Percentiles rank a stretch among this genome's conserved stretches.
These are phyloP conservation scores for Dothideomycetes sp. DNA, from an alignment of 2,329 filamentous ascomycete species.

Conservation along the genomic window DNA sequence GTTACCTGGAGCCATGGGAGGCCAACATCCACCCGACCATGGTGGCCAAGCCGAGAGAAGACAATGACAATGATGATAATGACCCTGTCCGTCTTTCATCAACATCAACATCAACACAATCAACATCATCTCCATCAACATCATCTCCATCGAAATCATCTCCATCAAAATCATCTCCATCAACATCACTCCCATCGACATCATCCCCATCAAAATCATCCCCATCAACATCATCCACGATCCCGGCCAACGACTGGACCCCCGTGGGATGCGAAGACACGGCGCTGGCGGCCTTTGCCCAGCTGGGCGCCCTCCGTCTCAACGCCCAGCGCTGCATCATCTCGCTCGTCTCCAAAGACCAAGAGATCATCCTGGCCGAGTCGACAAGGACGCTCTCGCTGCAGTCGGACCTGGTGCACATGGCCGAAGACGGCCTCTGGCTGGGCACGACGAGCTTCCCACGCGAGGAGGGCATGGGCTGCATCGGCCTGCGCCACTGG, in stretches of 20 bases:
- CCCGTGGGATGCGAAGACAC: conserved; percentile 23
- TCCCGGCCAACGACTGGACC: neutral
- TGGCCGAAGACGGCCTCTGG: conserved; percentile 24
- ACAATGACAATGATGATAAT: neutral
- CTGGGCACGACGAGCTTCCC: conserved; percentile 21
- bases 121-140: too few relatives aligned
- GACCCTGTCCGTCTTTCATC: too few relatives aligned
- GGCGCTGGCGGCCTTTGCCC: conserved; percentile 35
- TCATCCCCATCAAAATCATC: neutral
- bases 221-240: neutral
- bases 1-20: neutral
- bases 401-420: conserved; percentile 19
- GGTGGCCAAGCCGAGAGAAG: neutral
- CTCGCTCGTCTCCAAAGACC: conserved; percentile 34
- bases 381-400: conserved; percentile 36
- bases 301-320: conserved; percentile 39
- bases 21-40: neutral
- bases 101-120: too few relatives aligned
- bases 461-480: conserved; percentile 25
- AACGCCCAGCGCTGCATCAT: conserved; percentile 38
- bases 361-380: conserved; percentile 43
- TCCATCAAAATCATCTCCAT: too few relatives aligned
- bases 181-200: neutral
- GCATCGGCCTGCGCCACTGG: conserved; percentile 15
- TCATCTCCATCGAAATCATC: too few relatives aligned